A percentile compares a stretch with the other conserved stretches of the same genome.
phyloP scores from a whole-genome alignment of 2,329 filamentous ascomycete genomes.

The Westerdykella aurantiaca region DNA sequence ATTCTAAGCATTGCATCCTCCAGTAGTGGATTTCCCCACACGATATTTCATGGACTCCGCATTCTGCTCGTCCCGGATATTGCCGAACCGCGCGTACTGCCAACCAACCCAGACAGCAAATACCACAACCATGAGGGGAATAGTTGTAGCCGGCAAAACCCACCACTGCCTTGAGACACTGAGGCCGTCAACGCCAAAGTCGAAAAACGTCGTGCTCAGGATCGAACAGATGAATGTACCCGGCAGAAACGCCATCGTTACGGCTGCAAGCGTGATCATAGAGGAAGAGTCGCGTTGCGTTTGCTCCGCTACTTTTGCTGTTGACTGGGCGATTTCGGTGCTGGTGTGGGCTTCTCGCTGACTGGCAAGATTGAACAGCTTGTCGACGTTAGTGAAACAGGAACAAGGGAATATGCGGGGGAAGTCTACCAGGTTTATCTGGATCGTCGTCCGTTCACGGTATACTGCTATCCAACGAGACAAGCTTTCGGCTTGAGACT shows the following conservation, averaged over 20 bases:
- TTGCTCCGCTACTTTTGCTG: conserved; percentile 15
- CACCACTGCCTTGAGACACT: conserved; percentile 11
- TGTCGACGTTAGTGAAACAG: too few species aligned
- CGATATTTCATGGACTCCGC: too few species aligned
- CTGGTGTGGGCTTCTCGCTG: conserved; percentile 13
- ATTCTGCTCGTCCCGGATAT: background rate
- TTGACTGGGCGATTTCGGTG: conserved; percentile 15
- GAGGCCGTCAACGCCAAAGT: conserved; percentile 9
- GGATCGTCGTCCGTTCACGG: conserved; percentile 15
- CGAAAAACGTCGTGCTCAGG: conserved; percentile 15
- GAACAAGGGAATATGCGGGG: background rate
- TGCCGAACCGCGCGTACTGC: conserved; percentile 8
- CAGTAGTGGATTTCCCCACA: too few species aligned
- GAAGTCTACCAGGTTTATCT: conserved; percentile 17
- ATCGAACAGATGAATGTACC: conserved; percentile 16
- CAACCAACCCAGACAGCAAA: conserved; percentile 12
- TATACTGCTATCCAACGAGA: conserved; percentile 16
- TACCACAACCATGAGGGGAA: conserved; percentile 11
- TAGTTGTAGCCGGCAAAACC: conserved; percentile 11
- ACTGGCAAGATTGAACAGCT: conserved; percentile 20
- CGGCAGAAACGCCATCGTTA: conserved; percentile 22
- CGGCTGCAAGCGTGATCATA: conserved; percentile 23
- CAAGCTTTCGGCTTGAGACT: conserved; percentile 15
- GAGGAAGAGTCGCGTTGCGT: conserved; percentile 21
- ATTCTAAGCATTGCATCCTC: too few species aligned